Percentiles rank a stretch among this genome's conserved stretches.
phyloP scores from a whole-genome alignment of 306 rosid genomes.

The Urtica urens region DNA sequence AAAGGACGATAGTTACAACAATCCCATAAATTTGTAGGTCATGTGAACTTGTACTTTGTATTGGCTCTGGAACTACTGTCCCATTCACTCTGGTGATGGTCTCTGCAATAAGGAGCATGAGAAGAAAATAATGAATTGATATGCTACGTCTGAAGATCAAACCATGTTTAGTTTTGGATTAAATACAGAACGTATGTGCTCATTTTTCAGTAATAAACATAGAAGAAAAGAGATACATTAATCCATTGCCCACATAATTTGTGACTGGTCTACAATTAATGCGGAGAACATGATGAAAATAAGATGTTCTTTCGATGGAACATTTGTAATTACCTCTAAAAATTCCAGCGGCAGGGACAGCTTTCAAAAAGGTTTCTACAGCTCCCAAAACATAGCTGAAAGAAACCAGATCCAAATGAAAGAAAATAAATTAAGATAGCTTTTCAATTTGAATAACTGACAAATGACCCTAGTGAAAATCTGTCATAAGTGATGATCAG shows the following conservation, averaged over 20 bases:
- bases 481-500: constrained; percentile 10
- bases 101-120: constrained; percentile 57
- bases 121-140: constrained; percentile 14
- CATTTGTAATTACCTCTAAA: constrained; percentile 56
- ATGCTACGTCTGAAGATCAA: background rate
- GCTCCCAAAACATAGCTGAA: constrained; percentile 97
- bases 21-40: constrained; percentile 96
- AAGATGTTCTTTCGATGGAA: background rate
- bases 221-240: background rate
- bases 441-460: constrained; percentile 10
- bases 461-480: constrained; percentile 10
- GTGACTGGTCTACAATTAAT: background rate
- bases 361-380: constrained; percentile 95
- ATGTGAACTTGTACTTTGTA: constrained; percentile 64
- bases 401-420: constrained; percentile 32
- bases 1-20: constrained; percentile 77
- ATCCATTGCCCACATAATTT: background rate
- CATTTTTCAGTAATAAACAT: background rate
- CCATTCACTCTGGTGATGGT: constrained; percentile 66
- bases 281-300: background rate
- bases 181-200: too few species aligned
- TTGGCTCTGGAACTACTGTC: constrained; percentile 43
- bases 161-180: too few species aligned
- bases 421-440: constrained; percentile 10
- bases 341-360: constrained; percentile 88